Evolutionary conservation across 2,329 filamentous ascomycete species (phyloP).

Genomic region (Stemphylium vesicarium): DNA sequence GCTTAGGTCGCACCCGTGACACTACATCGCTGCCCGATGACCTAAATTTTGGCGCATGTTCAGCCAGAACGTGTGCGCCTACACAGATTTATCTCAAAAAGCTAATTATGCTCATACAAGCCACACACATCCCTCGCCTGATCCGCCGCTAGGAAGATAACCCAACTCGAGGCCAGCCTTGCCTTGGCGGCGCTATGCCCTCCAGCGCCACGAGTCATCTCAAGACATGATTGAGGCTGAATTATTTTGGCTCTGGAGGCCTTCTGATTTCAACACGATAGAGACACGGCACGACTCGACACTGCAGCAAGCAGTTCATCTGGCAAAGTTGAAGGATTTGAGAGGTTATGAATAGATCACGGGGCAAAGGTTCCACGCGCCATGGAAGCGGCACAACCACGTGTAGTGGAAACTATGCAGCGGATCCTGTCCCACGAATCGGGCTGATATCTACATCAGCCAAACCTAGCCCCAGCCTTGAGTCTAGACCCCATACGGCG

Average conservation of each 20-base stretch:
- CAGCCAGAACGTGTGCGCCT: not conserved
- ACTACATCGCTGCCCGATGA: not conserved
- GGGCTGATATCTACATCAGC: not conserved
- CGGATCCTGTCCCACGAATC: not conserved
- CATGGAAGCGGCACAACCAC: not conserved
- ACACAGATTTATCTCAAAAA: not conserved
- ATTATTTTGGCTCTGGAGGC: not conserved
- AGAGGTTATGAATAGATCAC: constrained; percentile 8
- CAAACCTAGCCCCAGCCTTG: constrained; percentile 3
- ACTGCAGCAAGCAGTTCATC: not conserved
- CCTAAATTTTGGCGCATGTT: not conserved
- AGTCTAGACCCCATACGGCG: not conserved
- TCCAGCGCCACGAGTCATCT: not conserved
- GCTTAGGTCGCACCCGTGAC: not conserved
- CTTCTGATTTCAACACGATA: not conserved
- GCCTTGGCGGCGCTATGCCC: not conserved
- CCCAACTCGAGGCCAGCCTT: not conserved
- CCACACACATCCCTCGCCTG: not conserved
- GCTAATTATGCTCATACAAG: not conserved
- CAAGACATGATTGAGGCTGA: constrained; percentile 6
- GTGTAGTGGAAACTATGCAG: constrained; percentile 4
- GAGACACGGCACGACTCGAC: not conserved
- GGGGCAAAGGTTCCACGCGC: not conserved
- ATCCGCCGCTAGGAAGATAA: not conserved
- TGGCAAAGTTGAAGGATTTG: not conserved